A percentile compares a stretch with the other conserved stretches of the same genome.
Conservation (phyloP, 768 basidiomycete genomes). For the Phlebiopsis flavidoalba region DNA sequence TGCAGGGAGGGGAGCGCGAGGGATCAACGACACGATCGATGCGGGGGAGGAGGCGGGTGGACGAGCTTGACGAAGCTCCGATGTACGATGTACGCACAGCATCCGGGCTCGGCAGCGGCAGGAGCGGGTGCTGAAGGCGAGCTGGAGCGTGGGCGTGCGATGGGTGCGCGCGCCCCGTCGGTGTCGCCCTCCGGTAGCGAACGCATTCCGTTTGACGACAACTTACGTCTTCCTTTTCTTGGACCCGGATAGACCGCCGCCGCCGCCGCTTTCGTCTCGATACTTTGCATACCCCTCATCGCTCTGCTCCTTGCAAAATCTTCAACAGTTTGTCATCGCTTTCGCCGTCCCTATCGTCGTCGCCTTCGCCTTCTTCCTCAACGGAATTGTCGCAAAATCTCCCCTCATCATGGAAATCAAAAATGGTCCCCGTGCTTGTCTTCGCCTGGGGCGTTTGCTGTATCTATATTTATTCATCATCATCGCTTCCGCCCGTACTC, state of each 20-base stretch:
- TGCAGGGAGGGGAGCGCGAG: constrained; percentile 5
- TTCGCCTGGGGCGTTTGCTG: constrained; percentile 4
- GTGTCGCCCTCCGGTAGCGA: not conserved
- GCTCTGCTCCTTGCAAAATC: not conserved
- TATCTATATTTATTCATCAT: constrained; percentile 1
- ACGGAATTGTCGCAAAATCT: constrained; percentile 2
- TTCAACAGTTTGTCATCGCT: not conserved
- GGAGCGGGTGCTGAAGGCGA: constrained; percentile 56
- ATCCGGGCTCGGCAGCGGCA: constrained; percentile 59
- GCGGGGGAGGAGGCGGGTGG: constrained; percentile 51
- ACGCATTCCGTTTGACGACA: not conserved
- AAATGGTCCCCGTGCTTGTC: not conserved
- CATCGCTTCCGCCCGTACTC: not conserved
- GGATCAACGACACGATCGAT: not conserved
- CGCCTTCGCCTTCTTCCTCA: not conserved
- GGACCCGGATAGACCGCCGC: not conserved
- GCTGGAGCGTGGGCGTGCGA: constrained; percentile 28
- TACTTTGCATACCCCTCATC: not conserved
- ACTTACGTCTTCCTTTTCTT: not conserved
- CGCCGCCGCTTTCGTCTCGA: constrained; percentile 1
- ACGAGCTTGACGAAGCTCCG: constrained; percentile 45
- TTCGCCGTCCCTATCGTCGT: not conserved
- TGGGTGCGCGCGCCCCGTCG: constrained; percentile 9
- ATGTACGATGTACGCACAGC: constrained; percentile 35
- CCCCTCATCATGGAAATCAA: not conserved